phyloP scores from a whole-genome alignment of 257 asterid species.

The Nicotiana otophora region DNA sequence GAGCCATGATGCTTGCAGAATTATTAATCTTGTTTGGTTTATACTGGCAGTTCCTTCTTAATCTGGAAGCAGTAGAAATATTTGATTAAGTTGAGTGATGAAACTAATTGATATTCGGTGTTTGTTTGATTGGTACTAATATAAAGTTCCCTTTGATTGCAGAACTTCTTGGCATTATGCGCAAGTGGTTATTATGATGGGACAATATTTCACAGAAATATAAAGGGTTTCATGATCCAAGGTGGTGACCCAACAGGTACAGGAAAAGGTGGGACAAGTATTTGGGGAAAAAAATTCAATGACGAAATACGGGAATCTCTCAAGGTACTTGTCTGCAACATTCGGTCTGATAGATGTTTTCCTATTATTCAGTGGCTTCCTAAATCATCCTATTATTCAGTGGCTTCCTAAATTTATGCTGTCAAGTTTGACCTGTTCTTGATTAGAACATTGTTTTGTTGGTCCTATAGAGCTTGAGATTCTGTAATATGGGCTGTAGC shows the following conservation, averaged over 20 bases:
- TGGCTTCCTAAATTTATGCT: not conserved
- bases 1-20: not conserved
- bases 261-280: conserved; percentile 94
- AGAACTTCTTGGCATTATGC: conserved; percentile 87
- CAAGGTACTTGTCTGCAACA: conserved; percentile 49
- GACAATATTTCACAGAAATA: conserved; percentile 90
- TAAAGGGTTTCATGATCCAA: conserved; percentile 95
- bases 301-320: conserved; percentile 95
- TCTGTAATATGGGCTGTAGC: conserved; percentile 4
- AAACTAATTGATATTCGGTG: not conserved
- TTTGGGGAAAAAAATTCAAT: conserved; percentile 89
- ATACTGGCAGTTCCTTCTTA: not conserved
- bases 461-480: not conserved
- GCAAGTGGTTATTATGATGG: conserved; percentile 95
- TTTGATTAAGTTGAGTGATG: not conserved
- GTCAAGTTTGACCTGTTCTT: not conserved
- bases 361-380: not conserved
- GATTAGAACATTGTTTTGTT: not conserved
- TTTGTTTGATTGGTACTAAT: not conserved
- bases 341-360: not conserved
- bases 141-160: conserved; percentile 20
- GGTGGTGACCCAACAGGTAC: conserved; percentile 97
- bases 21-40: not conserved
- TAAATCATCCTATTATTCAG: not conserved
- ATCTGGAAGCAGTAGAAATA: not conserved